Conservation (phyloP, 805 yeast species). For the Saturnispora besseyi region DNA sequence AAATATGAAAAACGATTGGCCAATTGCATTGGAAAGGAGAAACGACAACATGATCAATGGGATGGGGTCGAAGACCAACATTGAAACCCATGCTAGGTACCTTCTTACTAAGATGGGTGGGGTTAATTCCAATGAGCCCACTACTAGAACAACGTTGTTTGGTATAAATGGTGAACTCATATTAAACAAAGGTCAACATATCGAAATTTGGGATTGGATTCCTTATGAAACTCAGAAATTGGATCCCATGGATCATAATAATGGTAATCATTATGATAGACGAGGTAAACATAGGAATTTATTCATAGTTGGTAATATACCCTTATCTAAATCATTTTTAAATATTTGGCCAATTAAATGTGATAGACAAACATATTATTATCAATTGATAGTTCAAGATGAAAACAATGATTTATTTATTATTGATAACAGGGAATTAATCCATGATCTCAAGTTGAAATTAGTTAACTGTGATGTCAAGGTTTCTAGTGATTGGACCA, state of each 20-base stretch:
- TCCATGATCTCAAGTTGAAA: neutral
- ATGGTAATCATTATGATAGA: neutral
- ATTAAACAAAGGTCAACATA: conserved; percentile 19
- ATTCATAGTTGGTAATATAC: neutral
- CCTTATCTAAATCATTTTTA: neutral
- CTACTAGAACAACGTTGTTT: neutral
- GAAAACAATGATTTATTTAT: neutral
- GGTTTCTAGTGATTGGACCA: conserved; percentile 9
- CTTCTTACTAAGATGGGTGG: neutral
- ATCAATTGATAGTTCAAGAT: neutral
- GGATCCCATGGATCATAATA: neutral
- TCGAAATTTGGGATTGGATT: conserved; percentile 36
- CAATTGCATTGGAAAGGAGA: neutral
- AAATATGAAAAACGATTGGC: neutral
- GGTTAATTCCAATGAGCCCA: neutral
- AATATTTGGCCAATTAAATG: neutral
- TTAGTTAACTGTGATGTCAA: neutral
- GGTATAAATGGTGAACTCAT: conserved; percentile 30
- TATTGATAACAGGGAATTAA: neutral
- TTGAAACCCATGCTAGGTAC: neutral
- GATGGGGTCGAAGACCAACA: neutral
- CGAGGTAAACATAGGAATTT: neutral
- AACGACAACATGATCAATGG: neutral
- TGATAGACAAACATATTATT: neutral
- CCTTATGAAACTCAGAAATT: conserved; percentile 13